Percentiles rank a stretch among this genome's conserved stretches.
phyloP scores from a whole-genome alignment of 169 alveolate genomes.

The Neospora caninum region DNA sequence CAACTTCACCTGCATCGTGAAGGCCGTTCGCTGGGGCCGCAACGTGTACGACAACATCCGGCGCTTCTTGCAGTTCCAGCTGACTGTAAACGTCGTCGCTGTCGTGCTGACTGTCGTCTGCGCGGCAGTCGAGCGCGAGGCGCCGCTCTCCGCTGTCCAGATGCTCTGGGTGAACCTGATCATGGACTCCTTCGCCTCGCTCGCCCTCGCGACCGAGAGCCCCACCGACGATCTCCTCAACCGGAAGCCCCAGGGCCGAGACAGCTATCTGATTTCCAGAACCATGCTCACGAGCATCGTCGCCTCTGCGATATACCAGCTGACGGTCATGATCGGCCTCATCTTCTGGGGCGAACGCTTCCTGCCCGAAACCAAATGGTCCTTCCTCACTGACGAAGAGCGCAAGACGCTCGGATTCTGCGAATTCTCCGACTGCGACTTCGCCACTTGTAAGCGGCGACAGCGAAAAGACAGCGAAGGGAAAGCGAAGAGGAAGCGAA shows the following conservation, averaged over 20 bases:
- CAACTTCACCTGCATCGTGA: conserved; percentile 88
- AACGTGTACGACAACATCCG: conserved; percentile 90
- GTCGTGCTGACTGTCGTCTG: conserved; percentile 85
- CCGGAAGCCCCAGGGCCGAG: conserved; percentile 88
- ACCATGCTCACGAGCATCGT: conserved; percentile 78
- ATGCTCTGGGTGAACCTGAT: conserved; percentile 87
- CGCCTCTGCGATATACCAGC: conserved; percentile 76
- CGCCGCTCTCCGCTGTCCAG: conserved; percentile 83
- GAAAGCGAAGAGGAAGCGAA: no score
- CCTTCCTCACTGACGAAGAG: conserved; percentile 55
- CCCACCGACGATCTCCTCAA: conserved; percentile 86
- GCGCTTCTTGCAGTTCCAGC: conserved; percentile 89
- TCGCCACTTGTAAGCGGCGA: conserved; percentile 34
- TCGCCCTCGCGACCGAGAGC: conserved; percentile 94
- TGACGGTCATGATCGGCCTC: conserved; percentile 72
- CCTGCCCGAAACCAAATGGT: conserved; percentile 81
- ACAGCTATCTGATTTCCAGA: conserved; percentile 85
- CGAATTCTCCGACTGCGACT: conserved; percentile 70
- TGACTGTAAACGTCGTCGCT: conserved; percentile 91
- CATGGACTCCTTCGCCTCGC: conserved; percentile 91
- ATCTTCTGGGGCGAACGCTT: conserved; percentile 85
- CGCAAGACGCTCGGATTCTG: conserved; percentile 50
- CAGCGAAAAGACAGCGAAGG: not conserved
- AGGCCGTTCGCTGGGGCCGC: conserved; percentile 91
- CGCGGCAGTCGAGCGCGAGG: conserved; percentile 76